phyloP scores from a whole-genome alignment of 1,284 basidiomycete species.

The Trichosporon faecale region DNA sequence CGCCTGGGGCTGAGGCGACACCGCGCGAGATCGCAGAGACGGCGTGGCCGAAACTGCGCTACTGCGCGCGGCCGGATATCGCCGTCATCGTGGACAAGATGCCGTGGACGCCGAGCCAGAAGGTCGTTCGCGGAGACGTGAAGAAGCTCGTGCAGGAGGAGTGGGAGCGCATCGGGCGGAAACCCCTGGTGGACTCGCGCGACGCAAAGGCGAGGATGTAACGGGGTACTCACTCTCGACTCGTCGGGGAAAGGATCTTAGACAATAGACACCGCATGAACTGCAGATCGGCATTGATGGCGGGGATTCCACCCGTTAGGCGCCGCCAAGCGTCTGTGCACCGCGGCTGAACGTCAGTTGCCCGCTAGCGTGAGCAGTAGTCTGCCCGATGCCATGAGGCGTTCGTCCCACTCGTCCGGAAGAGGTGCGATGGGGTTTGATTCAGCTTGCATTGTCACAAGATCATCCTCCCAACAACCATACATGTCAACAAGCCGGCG shows the following conservation, averaged over 20 bases:
- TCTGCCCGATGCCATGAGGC: too few species aligned
- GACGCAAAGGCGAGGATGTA: slow-evolving; percentile 6
- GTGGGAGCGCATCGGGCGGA: slow-evolving; percentile 13
- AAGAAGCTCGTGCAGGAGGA: slow-evolving; percentile 16
- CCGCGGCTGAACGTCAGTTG: not conserved
- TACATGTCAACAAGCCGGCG: not conserved
- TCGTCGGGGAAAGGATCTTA: not conserved
- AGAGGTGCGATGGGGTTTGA: not conserved
- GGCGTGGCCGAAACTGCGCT: slow-evolving; percentile 14
- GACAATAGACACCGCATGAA: not conserved
- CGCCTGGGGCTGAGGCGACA: slow-evolving; percentile 15
- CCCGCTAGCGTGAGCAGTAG: not conserved
- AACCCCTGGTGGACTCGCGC: slow-evolving; percentile 19
- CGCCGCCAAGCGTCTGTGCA: not conserved
- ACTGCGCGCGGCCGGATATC: slow-evolving; percentile 15
- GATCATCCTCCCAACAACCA: not conserved
- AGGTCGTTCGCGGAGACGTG: slow-evolving; percentile 39
- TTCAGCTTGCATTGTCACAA: not conserved
- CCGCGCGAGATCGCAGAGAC: slow-evolving; percentile 10
- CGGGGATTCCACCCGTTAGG: not conserved
- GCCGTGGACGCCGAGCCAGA: slow-evolving; percentile 36
- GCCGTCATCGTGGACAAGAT: slow-evolving; percentile 16
- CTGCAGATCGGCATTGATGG: not conserved
- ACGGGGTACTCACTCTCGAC: not conserved
- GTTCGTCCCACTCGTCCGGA: too few species aligned